Evolutionary conservation across 2,329 filamentous ascomycete genomes (phyloP).

Genomic region (Colletotrichum acutatum): DNA sequence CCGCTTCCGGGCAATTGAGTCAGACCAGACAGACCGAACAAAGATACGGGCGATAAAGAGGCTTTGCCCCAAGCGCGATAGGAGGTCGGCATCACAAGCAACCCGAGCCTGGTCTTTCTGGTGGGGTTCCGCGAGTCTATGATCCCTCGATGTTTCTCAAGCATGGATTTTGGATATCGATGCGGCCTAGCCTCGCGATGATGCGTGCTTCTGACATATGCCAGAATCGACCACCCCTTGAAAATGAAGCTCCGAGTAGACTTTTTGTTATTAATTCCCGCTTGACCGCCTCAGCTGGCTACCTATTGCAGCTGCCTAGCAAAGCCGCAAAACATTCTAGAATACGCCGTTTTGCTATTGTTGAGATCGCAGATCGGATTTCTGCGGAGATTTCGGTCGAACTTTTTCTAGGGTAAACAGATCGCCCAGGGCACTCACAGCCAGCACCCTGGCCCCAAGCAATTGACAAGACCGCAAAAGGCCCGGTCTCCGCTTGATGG

Average conservation of each 20-base stretch:
- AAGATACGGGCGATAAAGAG: conserved; percentile 31
- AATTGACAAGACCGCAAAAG: conserved; percentile 25
- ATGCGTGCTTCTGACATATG: conserved; percentile 28
- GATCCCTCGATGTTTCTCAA: conserved; percentile 32
- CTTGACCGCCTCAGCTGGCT: conserved; percentile 9
- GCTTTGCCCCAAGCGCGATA: conserved; percentile 17
- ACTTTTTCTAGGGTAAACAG: conserved; percentile 10
- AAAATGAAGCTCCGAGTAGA: not conserved
- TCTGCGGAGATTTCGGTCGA: conserved; percentile 31
- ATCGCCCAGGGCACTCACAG: conserved; percentile 17
- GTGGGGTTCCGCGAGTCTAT: conserved; percentile 35
- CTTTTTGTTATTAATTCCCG: not conserved
- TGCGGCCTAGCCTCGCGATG: conserved; percentile 30
- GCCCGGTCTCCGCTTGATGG: conserved; percentile 12
- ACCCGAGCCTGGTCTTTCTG: conserved; percentile 15
- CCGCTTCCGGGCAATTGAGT: conserved; percentile 8
- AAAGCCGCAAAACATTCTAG: not conserved
- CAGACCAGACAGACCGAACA: conserved; percentile 28
- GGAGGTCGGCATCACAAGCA: conserved; percentile 31
- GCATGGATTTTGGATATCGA: conserved; percentile 28
- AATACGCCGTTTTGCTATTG: not conserved
- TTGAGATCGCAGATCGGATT: conserved; percentile 29
- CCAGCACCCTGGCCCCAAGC: not conserved
- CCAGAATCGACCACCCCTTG: conserved; percentile 25
- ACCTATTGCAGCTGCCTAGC: not conserved